Evolutionary conservation across 352 stramenopile species (phyloP), one percentile per base, ranked within the genome.

Genomic region (Phytophthora nicotianae): DNA sequence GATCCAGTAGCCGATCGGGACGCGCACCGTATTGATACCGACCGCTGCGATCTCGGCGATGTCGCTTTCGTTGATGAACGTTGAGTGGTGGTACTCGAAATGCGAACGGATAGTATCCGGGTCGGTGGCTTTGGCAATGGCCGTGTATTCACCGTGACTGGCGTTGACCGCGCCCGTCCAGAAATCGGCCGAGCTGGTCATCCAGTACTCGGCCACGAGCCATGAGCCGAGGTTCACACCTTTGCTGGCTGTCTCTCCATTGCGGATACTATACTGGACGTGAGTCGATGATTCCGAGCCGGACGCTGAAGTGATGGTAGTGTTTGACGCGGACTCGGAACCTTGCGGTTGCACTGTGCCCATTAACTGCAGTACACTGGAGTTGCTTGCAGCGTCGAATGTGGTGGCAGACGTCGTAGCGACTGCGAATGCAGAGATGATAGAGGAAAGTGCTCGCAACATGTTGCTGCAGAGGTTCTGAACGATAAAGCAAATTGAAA

Each of bases 1-100:
- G 71, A 95, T 91, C 86, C 83, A 95, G 61, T 89, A 93, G 14
- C 86, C 86, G 3, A 95, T 70, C 0, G 86, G 83, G 9, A 94
- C 83, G 6, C 86, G 83, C n/a, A 94, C 81, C 1, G 84, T 92
- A 62, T 95, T 93, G 64, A 95, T 75, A 0, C 83, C 82, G 8
- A 80, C 67, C 5, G 55, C 65, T 0, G 79, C 80, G 48, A 95
- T 93, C 7, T 62, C 69, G 5, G 55, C 57, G 55, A 95, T 91
- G 26, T 91, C 83, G 7, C 58, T 55, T 50, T 93, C 81, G 0
- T 70, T 93, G 58, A 93, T 90, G 50, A 88, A 95, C 5, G 65
- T 81, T 16, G 56, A 49, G 32, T 83, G 82, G 58, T 94, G 86
- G 26, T 68, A 62, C 27, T 81, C 74, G 33, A 91, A 76, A 11